Evolutionary conservation across 1,139 yeast genomes (phyloP).

Genomic region (Yamadazyma taylorii): DNA sequence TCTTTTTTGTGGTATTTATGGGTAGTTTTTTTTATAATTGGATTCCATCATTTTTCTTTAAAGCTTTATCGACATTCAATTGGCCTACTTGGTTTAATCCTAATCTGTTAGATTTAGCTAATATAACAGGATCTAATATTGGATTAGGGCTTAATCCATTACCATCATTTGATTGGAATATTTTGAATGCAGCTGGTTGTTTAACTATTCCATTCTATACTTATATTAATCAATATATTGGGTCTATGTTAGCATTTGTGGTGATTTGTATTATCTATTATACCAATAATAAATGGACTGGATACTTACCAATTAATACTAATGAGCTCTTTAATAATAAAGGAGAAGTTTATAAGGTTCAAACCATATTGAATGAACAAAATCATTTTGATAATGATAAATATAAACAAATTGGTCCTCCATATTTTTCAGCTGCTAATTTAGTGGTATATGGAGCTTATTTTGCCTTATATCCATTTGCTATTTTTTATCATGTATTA

Average conservation of each 20-base stretch:
- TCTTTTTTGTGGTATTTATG: slow-evolving; percentile 35
- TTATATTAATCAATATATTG: slow-evolving; percentile 36
- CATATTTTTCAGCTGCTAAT: slow-evolving; percentile 45
- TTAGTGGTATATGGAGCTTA: slow-evolving; percentile 43
- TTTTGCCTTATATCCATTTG: slow-evolving; percentile 44
- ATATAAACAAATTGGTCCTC: slow-evolving; percentile 40
- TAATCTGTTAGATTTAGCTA: slow-evolving; percentile 38
- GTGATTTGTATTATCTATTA: slow-evolving; percentile 33
- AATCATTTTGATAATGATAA: slow-evolving; percentile 32
- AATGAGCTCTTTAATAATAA: slow-evolving; percentile 36
- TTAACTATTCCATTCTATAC: slow-evolving; percentile 44
- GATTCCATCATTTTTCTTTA: slow-evolving; percentile 45
- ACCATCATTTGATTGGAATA: slow-evolving; percentile 49
- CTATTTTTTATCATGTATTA: slow-evolving; percentile 36
- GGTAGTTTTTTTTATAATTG: slow-evolving; percentile 42
- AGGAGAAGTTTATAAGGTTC: slow-evolving; percentile 35
- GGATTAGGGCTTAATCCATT: slow-evolving; percentile 48
- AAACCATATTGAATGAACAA: slow-evolving; percentile 30
- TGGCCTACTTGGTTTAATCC: slow-evolving; percentile 52
- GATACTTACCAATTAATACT: slow-evolving; percentile 40
- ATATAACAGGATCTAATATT: slow-evolving; percentile 36
- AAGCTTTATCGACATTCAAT: slow-evolving; percentile 42
- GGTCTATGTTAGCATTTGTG: slow-evolving; percentile 33
- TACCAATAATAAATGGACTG: slow-evolving; percentile 42
- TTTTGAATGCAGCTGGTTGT: slow-evolving; percentile 39